A percentile compares a stretch with the other conserved stretches of the same genome.
Conservation (phyloP, 2,329 filamentous ascomycete genomes). For the Fusarium dlaminii region DNA sequence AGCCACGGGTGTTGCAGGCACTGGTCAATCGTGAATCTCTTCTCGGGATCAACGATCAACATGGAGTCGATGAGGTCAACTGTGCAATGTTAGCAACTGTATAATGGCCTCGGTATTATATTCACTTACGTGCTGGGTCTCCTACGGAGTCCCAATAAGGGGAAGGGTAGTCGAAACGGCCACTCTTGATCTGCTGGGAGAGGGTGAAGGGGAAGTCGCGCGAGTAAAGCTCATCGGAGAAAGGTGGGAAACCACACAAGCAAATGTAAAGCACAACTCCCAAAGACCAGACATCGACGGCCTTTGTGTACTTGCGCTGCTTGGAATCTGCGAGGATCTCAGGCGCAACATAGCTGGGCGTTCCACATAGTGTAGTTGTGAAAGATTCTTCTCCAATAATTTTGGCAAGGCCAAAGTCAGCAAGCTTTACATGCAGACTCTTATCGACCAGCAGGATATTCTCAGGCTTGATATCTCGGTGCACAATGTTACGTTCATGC, state of each 20-base stretch:
- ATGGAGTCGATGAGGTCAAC: slow-evolving; percentile 94
- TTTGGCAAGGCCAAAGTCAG: slow-evolving; percentile 96
- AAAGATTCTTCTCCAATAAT: slow-evolving; percentile 99
- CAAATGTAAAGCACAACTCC: slow-evolving; percentile 99
- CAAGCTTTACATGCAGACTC: slow-evolving; percentile 86
- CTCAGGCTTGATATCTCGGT: slow-evolving; percentile 97
- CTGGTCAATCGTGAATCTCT: slow-evolving; percentile 87
- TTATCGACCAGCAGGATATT: slow-evolving; percentile 92
- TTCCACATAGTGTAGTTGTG: slow-evolving; percentile 94
- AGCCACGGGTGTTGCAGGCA: slow-evolving; percentile 94
- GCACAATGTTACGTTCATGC: slow-evolving; percentile 97
- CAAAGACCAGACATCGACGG: slow-evolving; percentile 95
- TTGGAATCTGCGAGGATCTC: slow-evolving; percentile 88
- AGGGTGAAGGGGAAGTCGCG: slow-evolving; percentile 85
- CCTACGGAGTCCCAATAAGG: slow-evolving; percentile 80
- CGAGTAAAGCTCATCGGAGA: slow-evolving; percentile 90
- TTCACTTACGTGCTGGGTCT: slow-evolving; percentile 72
- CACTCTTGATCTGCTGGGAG: slow-evolving; percentile 90
- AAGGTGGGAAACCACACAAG: slow-evolving; percentile 94
- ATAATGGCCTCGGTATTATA: too few species aligned
- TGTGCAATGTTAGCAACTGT: slow-evolving; percentile 35
- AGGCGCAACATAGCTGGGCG: slow-evolving; percentile 96
- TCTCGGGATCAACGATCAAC: slow-evolving; percentile 86
- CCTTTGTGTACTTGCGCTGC: slow-evolving; percentile 89
- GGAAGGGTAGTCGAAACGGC: slow-evolving; percentile 91